A percentile compares a stretch with the other conserved stretches of the same genome.
Conservation (phyloP, 1,284 basidiomycete species). For the Cutaneotrichosporon sp. region DNA sequence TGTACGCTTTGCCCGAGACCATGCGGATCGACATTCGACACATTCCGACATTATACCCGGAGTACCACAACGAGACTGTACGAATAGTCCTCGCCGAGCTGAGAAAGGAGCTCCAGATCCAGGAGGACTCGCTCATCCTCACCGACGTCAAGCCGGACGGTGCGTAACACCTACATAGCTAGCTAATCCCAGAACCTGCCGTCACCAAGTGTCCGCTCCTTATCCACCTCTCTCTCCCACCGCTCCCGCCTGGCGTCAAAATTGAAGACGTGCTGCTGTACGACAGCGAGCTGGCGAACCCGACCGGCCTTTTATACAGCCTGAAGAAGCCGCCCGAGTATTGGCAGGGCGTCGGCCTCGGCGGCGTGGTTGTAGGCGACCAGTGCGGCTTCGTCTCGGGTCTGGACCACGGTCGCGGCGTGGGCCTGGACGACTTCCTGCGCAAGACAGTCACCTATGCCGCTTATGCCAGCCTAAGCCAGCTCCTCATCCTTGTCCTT, state of each 20-base stretch:
- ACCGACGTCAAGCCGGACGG: conserved; percentile 34
- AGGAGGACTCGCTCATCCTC: conserved; percentile 30
- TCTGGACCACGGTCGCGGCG: conserved; percentile 60
- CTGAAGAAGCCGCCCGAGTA: conserved; percentile 33
- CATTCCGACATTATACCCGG: conserved; percentile 56
- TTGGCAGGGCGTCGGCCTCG: conserved; percentile 49
- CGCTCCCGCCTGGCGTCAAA: conserved; percentile 28
- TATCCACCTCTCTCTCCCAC: conserved; percentile 40
- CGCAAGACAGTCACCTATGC: conserved; percentile 73
- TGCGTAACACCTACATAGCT: conserved; percentile 13
- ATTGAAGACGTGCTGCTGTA: conserved; percentile 32
- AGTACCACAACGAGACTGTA: conserved; percentile 56
- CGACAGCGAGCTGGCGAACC: conserved; percentile 36
- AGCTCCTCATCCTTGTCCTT: conserved; percentile 62
- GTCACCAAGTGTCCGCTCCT: conserved; percentile 37
- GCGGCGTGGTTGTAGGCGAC: conserved; percentile 65
- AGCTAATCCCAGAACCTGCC: conserved; percentile 8
- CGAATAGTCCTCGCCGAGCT: conserved; percentile 64
- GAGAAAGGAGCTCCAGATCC: conserved; percentile 32
- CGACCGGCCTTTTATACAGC: conserved; percentile 36
- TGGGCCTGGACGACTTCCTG: conserved; percentile 62
- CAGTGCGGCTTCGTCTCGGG: conserved; percentile 71
- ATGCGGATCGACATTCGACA: conserved; percentile 53
- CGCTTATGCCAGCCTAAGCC: conserved; percentile 60
- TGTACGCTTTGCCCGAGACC: conserved; percentile 62